Evolutionary conservation across 2,329 filamentous ascomycete genomes (phyloP), one percentile per base, ranked within the genome.

Genomic region (Pseudogymnoascus sp.): DNA sequence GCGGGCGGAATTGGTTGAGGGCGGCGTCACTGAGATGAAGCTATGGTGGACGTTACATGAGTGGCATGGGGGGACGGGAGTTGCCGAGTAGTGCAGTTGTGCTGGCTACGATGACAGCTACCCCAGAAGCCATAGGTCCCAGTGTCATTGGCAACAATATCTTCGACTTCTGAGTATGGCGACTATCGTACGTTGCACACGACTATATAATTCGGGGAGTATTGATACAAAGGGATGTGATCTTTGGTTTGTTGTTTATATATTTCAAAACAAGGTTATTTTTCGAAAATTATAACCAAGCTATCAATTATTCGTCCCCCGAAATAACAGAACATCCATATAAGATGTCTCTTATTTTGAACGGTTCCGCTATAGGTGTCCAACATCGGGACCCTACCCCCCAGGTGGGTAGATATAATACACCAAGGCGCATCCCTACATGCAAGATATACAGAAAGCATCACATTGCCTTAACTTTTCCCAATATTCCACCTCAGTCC

Each of bases 21-120:
- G n/a, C 13, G 4, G 33, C 47, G 47, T 57, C 47, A 33, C 47
- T n/a, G 26, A 19, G 47, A 19, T 31, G 47, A 57, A 57, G 47
- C 47, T 57, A 19, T 57, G 47, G 47, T 57, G n/a, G 47, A 13
- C 26, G 47, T 57, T 57, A 33, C 26, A 57, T 57, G 28, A 31
- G 47, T 57, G 47, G 26, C 47, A 57, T 57, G 47, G 47, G 47
- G 47, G 17, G 10, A 57, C 47, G 47, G 47, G 47, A 57, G 47
- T 57, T 57, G 26, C 47, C 47, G 47, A 57, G 26, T 57, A 57
- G 47, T 57, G 26, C 10, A 33, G 47, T 26, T 33, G 26, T 19
- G 26, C 13, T 57, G 47, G 47, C 9, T 13, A 10, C n/a, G 47
- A 33, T 57, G 47, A 57, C 47, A 57, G 47, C 47, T 57, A 57